Conservation (phyloP, 768 basidiomycete species). For the Pulveroboletus sp. region DNA sequence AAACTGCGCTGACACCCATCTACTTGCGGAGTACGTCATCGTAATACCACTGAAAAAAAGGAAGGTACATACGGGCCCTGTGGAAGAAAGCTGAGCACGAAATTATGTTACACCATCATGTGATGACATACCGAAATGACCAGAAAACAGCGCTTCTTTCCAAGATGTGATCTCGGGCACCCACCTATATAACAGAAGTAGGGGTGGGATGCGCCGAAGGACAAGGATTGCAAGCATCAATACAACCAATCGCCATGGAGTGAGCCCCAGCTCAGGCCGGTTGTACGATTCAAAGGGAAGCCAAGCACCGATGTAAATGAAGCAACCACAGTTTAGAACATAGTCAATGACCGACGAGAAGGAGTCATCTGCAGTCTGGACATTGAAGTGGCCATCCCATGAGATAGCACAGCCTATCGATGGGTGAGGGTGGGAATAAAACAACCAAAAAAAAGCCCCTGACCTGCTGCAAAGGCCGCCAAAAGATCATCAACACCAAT, state of each 20-base stretch:
- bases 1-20: slow-evolving; percentile 93
- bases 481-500: slow-evolving; percentile 86
- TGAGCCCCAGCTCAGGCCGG: slow-evolving; percentile 52
- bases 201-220: slow-evolving; percentile 75
- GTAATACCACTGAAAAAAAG: neutral
- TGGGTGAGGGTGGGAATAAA: neutral
- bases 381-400: slow-evolving; percentile 85
- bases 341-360: slow-evolving; percentile 92
- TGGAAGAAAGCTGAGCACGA: slow-evolving; percentile 1
- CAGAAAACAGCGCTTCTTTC: slow-evolving; percentile 85
- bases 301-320: slow-evolving; percentile 88
- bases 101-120: neutral
- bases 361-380: slow-evolving; percentile 74
- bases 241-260: slow-evolving; percentile 65
- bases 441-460: slow-evolving; percentile 4
- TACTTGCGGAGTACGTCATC: slow-evolving; percentile 26
- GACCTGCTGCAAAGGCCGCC: slow-evolving; percentile 82
- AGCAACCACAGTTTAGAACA: slow-evolving; percentile 75
- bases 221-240: slow-evolving; percentile 65
- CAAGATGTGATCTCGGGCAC: slow-evolving; percentile 84
- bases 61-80: slow-evolving; percentile 49
- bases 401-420: slow-evolving; percentile 78
- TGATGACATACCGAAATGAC: slow-evolving; percentile 71
- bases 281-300: slow-evolving; percentile 62
- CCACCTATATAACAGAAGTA: slow-evolving; percentile 74